Conservation (phyloP, 768 basidiomycete species). For the Lepiota brunneoincarnata region DNA sequence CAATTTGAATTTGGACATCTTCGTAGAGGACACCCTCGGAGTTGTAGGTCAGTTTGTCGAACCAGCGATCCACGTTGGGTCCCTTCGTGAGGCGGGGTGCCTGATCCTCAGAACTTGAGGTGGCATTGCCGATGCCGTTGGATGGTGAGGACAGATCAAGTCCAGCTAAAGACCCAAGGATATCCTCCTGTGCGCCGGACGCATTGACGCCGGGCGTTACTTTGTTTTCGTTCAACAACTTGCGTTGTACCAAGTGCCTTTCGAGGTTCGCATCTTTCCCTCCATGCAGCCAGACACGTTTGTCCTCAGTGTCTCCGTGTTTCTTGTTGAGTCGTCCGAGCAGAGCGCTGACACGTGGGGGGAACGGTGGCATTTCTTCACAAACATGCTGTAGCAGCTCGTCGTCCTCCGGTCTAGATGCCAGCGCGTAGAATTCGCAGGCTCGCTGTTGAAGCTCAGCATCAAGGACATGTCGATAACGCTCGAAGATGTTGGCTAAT, state of each 20-base stretch:
- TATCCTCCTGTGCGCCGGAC: constrained; percentile 43
- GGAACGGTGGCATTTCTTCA: constrained; percentile 99
- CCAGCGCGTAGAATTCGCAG: constrained; percentile 93
- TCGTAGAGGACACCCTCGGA: constrained; percentile 93
- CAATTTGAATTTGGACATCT: constrained; percentile 93
- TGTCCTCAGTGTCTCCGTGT: constrained; percentile 91
- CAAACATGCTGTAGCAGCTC: constrained; percentile 92
- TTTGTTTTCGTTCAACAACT: constrained; percentile 27
- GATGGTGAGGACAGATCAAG: constrained; percentile 55
- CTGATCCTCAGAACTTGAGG: constrained; percentile 26
- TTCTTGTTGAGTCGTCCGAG: constrained; percentile 86
- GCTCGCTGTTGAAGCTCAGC: constrained; percentile 97
- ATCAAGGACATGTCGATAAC: constrained; percentile 96
- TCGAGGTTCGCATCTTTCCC: constrained; percentile 92
- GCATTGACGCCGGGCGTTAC: constrained; percentile 30
- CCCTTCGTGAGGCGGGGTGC: constrained; percentile 59
- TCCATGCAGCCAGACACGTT: constrained; percentile 92
- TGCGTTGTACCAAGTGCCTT: constrained; percentile 57
- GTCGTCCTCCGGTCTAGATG: constrained; percentile 83
- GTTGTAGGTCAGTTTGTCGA: constrained; percentile 75
- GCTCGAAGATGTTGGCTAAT: constrained; percentile 91
- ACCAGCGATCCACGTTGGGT: constrained; percentile 86
- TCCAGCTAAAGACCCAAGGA: constrained; percentile 78
- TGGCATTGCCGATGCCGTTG: constrained; percentile 9
- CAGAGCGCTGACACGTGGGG: constrained; percentile 89